Evolutionary conservation across 129 eudicot genomes (phyloP).

Genomic region (Saussurea involucrata): DNA sequence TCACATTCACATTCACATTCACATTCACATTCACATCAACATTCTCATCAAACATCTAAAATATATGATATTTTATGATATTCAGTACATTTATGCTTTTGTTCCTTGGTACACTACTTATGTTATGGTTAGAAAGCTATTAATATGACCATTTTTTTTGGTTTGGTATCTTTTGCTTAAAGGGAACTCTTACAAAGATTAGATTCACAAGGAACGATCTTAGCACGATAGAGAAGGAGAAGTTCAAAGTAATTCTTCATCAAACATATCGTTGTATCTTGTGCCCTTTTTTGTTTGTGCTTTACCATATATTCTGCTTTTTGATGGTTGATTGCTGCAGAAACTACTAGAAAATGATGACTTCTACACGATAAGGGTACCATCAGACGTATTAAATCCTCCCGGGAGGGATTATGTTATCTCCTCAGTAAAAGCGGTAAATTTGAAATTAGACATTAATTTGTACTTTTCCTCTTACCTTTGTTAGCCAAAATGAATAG

Average conservation of each 20-base stretch:
- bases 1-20: too few species aligned
- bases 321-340: constrained; percentile 36
- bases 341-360: constrained; percentile 70
- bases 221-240: constrained; percentile 63
- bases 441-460: constrained; percentile 16
- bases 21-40: too few species aligned
- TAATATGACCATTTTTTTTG: neutral
- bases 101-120: neutral
- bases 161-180: neutral
- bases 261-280: neutral
- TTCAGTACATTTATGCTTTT: neutral
- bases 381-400: constrained; percentile 74
- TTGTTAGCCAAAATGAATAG: neutral
- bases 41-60: too few species aligned
- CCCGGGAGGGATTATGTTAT: constrained; percentile 81
- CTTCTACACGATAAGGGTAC: constrained; percentile 75
- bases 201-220: constrained; percentile 78
- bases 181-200: constrained; percentile 62
- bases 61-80: neutral
- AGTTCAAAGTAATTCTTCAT: constrained; percentile 49
- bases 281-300: neutral
- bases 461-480: neutral
- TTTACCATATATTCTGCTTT: neutral
- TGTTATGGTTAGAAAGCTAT: neutral
- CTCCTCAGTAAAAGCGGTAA: constrained; percentile 88